A percentile compares a stretch with the other conserved stretches of the same genome.
These are phyloP conservation scores for Yarrowia keelungensis DNA, from an alignment of 805 yeast species.

Conservation along the genomic window DNA sequence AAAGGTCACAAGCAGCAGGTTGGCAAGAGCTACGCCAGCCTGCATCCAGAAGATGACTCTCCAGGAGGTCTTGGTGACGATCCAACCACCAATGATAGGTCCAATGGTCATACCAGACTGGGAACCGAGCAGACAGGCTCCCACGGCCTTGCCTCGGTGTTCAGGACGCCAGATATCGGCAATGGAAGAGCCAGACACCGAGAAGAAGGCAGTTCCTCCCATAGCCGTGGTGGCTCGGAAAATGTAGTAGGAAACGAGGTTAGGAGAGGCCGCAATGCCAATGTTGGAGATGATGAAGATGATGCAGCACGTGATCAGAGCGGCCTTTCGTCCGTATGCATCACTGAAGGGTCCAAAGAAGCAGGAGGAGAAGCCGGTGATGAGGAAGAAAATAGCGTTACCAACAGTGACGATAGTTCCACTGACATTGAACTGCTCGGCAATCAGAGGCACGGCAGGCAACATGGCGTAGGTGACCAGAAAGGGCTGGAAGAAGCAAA, in stretches of 20 bases:
- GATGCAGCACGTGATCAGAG: conserved; percentile 55
- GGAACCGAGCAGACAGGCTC: conserved; percentile 58
- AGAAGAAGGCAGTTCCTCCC: conserved; percentile 63
- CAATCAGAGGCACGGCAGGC: conserved; percentile 62
- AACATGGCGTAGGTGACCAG: conserved; percentile 51
- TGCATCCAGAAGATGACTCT: conserved; percentile 61
- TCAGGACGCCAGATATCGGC: conserved; percentile 60
- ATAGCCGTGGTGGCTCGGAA: conserved; percentile 60
- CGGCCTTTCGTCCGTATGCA: conserved; percentile 58
- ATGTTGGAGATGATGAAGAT: conserved; percentile 48
- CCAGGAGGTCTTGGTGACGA: conserved; percentile 61
- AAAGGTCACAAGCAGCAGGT: conserved; percentile 51
- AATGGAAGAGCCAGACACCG: conserved; percentile 60
- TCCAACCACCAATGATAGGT: conserved; percentile 61
- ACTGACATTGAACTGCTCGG: conserved; percentile 56
- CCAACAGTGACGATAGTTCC: conserved; percentile 58
- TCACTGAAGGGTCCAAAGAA: conserved; percentile 59
- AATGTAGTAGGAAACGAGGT: conserved; percentile 62
- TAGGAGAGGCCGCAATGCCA: conserved; percentile 57
- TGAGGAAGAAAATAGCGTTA: conserved; percentile 58
- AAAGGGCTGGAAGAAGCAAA: conserved; percentile 48
- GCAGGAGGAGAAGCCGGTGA: conserved; percentile 63
- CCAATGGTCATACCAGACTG: conserved; percentile 64
- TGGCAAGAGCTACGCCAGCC: conserved; percentile 54
- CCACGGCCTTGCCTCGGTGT: conserved; percentile 61